phyloP scores from a whole-genome alignment of 495 filamentous ascomycete genomes.

The Melanomma pulvis-pyrius region DNA sequence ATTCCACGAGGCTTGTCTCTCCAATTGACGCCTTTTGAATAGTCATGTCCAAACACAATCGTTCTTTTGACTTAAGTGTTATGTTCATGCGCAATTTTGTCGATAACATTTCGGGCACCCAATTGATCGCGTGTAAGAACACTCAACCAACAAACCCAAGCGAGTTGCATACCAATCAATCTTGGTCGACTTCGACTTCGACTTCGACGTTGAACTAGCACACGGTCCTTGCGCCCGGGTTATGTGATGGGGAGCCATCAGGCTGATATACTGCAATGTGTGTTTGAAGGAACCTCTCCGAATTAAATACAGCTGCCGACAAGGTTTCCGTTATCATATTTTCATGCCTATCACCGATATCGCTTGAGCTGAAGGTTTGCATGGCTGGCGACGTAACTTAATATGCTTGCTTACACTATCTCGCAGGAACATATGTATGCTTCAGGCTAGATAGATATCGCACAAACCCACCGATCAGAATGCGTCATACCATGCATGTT shows the following conservation, averaged over 20 bases:
- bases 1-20: neutral
- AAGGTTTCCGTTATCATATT: neutral
- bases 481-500: slow-evolving; percentile 19
- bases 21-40: too few relatives aligned
- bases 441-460: neutral
- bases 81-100: neutral
- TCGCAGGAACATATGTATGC: neutral
- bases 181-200: too few relatives aligned
- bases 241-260: neutral
- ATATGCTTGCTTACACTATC: neutral
- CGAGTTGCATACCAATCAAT: neutral
- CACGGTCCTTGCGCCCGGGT: neutral
- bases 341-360: neutral
- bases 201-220: neutral
- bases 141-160: neutral
- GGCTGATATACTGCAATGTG: neutral
- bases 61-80: neutral
- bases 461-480: slow-evolving; percentile 5
- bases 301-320: too few relatives aligned
- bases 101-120: neutral
- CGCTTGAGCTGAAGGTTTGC: neutral
- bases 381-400: neutral
- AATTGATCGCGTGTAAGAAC: neutral
- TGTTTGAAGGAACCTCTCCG: neutral
- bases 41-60: too few relatives aligned